A percentile compares a stretch with the other conserved stretches of the same genome.
phyloP scores from a whole-genome alignment of 495 filamentous ascomycete genomes.

The Sporormia fimetaria region DNA sequence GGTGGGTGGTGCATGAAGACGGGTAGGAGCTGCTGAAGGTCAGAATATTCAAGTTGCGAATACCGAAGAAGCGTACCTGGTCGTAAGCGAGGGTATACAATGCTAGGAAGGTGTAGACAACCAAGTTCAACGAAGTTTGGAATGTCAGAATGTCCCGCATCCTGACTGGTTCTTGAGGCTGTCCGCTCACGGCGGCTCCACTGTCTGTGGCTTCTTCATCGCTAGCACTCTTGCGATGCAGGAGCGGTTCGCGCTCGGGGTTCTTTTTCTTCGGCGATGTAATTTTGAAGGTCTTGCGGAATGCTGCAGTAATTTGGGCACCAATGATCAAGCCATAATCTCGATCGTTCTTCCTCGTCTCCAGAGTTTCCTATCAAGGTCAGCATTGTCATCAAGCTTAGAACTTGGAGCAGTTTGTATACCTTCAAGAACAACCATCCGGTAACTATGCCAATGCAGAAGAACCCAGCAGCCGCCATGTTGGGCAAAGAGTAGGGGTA shows the following conservation, averaged over 20 bases:
- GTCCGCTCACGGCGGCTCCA: background rate
- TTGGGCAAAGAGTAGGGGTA: slow-evolving; percentile 82
- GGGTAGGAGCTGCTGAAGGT: slow-evolving; percentile 50
- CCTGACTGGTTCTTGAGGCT: slow-evolving; percentile 31
- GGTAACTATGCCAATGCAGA: slow-evolving; percentile 57
- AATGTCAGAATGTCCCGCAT: slow-evolving; percentile 59
- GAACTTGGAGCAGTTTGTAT: background rate
- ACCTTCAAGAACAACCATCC: slow-evolving; percentile 59
- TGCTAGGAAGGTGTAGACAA: slow-evolving; percentile 63
- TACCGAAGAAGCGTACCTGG: slow-evolving; percentile 43
- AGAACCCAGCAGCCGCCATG: slow-evolving; percentile 57
- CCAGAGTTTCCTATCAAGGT: slow-evolving; percentile 50
- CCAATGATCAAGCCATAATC: slow-evolving; percentile 66
- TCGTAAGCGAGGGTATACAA: slow-evolving; percentile 70
- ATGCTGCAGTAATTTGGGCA: slow-evolving; percentile 29
- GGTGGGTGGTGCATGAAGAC: slow-evolving; percentile 69
- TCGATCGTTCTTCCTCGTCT: slow-evolving; percentile 45
- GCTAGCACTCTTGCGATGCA: slow-evolving; percentile 11
- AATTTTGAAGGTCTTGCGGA: slow-evolving; percentile 19
- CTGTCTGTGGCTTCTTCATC: slow-evolving; percentile 32
- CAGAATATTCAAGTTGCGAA: slow-evolving; percentile 34
- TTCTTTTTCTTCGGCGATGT: slow-evolving; percentile 3
- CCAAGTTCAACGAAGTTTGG: slow-evolving; percentile 65
- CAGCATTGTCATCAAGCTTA: background rate
- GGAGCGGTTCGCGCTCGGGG: slow-evolving; percentile 27